Conservation (phyloP, 805 yeast genomes). For the Candida wancherniae region DNA sequence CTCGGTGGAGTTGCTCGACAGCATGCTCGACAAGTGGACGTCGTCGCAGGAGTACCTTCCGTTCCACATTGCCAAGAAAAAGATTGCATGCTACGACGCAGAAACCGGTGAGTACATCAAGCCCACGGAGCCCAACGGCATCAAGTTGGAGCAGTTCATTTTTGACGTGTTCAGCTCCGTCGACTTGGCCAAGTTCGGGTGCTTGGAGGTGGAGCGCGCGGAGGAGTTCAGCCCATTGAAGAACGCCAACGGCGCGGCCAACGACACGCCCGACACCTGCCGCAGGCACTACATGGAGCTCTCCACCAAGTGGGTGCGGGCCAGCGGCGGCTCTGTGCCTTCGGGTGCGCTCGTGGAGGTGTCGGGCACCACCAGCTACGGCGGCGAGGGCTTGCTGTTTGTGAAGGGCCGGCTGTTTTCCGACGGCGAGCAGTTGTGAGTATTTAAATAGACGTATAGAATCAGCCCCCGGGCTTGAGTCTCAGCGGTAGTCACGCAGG, state of each 20-base stretch:
- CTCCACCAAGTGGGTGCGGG: constrained; percentile 68
- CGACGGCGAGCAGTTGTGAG: constrained; percentile 28
- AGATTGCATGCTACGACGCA: constrained; percentile 58
- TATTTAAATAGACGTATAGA: too few species aligned
- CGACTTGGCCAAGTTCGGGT: constrained; percentile 68
- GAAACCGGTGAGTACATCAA: constrained; percentile 42
- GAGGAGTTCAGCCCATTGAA: constrained; percentile 93
- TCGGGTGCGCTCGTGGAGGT: constrained; percentile 63
- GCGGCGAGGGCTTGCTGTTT: constrained; percentile 63
- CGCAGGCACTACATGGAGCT: constrained; percentile 57
- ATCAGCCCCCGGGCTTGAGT: too few species aligned
- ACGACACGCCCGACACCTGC: constrained; percentile 84
- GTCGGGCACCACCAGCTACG: constrained; percentile 66
- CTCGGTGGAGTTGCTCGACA: constrained; percentile 64
- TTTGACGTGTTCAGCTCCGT: constrained; percentile 91
- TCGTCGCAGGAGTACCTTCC: constrained; percentile 64
- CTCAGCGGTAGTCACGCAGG: too few species aligned
- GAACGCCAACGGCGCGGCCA: constrained; percentile 77
- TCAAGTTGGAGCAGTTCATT: constrained; percentile 93
- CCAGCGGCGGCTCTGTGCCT: constrained; percentile 61
- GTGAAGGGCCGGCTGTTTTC: constrained; percentile 44
- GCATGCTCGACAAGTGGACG: constrained; percentile 66
- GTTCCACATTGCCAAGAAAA: constrained; percentile 92
- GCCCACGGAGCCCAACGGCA: constrained; percentile 83
- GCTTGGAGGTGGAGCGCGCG: constrained; percentile 81